Conservation (phyloP, 164 flowering plant genomes). For the Aristolochia californica region DNA sequence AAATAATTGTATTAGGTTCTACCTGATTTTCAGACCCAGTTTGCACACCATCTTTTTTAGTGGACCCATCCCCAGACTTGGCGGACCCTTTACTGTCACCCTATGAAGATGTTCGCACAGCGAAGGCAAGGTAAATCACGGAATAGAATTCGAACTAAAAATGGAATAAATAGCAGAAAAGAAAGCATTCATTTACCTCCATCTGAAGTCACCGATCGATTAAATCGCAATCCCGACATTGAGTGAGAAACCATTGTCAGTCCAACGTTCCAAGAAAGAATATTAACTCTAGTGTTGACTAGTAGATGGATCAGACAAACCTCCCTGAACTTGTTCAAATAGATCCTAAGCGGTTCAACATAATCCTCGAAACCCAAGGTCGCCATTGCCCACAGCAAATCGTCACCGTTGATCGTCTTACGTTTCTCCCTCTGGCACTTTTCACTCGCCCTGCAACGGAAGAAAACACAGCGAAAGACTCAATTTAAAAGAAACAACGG, state of each 20-base stretch:
- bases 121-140: too few relatives aligned
- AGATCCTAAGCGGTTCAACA: constrained; percentile 52
- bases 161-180: not conserved
- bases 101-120: constrained; percentile 13
- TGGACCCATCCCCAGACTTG: constrained; percentile 23
- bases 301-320: constrained; percentile 12
- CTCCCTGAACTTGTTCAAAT: constrained; percentile 57
- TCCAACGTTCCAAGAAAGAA: not conserved
- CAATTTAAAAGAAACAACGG: too few relatives aligned
- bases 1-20: too few relatives aligned
- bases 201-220: constrained; percentile 11
- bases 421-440: constrained; percentile 75
- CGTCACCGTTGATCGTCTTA: constrained; percentile 74
- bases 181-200: constrained; percentile 17
- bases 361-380: constrained; percentile 70
- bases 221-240: not conserved
- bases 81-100: constrained; percentile 26
- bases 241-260: not conserved
- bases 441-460: constrained; percentile 53
- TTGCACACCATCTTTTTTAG: constrained; percentile 17
- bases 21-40: constrained; percentile 8
- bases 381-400: constrained; percentile 73
- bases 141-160: not conserved
- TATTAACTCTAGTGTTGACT: not conserved
- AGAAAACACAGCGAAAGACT: not conserved